These are phyloP conservation scores for Nemania diffusa DNA, from an alignment of 2,329 filamentous ascomycete genomes.

Conservation along the genomic window DNA sequence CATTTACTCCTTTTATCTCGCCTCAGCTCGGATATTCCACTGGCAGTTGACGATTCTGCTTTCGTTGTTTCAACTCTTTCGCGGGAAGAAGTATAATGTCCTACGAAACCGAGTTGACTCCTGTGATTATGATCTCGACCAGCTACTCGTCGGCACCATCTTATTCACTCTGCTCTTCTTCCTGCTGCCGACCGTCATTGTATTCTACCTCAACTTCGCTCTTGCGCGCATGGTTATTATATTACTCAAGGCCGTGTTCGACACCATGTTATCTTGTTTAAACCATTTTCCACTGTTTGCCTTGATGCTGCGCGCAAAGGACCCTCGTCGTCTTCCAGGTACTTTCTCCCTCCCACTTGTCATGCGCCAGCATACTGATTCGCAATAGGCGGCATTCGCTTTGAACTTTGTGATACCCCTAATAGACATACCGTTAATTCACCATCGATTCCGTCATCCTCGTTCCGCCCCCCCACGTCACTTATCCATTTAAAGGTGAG, in stretches of 20 bases:
- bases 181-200: slow-evolving; percentile 90
- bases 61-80: slow-evolving; percentile 98
- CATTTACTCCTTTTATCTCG: slow-evolving; percentile 98
- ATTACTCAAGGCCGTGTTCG: slow-evolving; percentile 86
- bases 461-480: slow-evolving; percentile 70
- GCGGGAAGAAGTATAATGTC: slow-evolving; percentile 97
- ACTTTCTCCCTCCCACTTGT: slow-evolving; percentile 43
- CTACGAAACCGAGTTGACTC: slow-evolving; percentile 97
- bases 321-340: slow-evolving; percentile 88
- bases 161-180: slow-evolving; percentile 96
- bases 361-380: slow-evolving; percentile 14
- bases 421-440: slow-evolving; percentile 58
- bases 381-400: slow-evolving; percentile 79
- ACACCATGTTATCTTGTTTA: slow-evolving; percentile 90
- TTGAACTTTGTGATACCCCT: slow-evolving; percentile 84
- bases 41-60: slow-evolving; percentile 98
- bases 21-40: slow-evolving; percentile 95
- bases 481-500: slow-evolving; percentile 86
- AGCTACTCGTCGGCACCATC: slow-evolving; percentile 94
- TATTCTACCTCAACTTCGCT: slow-evolving; percentile 97
- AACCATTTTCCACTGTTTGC: slow-evolving; percentile 99
- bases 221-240: slow-evolving; percentile 96
- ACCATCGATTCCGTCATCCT: slow-evolving; percentile 32
- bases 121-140: slow-evolving; percentile 98
- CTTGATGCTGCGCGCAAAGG: slow-evolving; percentile 94